These are phyloP conservation scores for Fragilariopsis cylindrus DNA, from an alignment of 108 stramenopile species.

Conservation along the genomic window DNA sequence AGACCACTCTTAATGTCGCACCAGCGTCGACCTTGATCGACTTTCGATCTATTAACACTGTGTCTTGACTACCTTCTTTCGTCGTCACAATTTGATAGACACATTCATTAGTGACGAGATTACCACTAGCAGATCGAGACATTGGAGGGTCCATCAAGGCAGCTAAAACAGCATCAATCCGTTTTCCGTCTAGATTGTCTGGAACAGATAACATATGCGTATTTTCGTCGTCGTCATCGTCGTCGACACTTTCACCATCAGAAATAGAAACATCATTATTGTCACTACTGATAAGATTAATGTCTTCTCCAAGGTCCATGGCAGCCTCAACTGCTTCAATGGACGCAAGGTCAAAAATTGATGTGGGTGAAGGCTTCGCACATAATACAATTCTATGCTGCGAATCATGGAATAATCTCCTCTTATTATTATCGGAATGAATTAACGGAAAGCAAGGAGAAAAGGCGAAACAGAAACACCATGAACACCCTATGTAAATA, in stretches of 20 bases:
- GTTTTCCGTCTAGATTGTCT: conserved; percentile 36
- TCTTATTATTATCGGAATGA: neutral
- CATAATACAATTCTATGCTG: neutral
- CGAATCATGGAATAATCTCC: neutral
- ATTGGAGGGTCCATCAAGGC: conserved; percentile 29
- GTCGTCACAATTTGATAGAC: conserved; percentile 23
- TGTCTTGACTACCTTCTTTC: neutral
- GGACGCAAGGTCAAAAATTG: conserved; percentile 43
- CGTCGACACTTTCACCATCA: neutral
- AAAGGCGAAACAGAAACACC: neutral
- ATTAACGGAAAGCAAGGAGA: neutral
- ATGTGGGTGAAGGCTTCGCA: conserved; percentile 40
- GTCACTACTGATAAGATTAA: neutral
- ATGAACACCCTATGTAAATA: neutral
- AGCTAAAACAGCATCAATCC: conserved; percentile 56
- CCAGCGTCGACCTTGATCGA: conserved; percentile 52
- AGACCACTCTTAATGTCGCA: conserved; percentile 26
- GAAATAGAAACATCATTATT: too few relatives aligned
- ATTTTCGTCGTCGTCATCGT: conserved; percentile 5
- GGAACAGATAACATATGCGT: conserved; percentile 26
- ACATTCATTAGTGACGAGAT: conserved; percentile 41
- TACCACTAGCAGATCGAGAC: conserved; percentile 57
- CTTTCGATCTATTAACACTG: conserved; percentile 40
- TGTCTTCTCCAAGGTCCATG: conserved; percentile 24
- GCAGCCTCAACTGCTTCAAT: conserved; percentile 55